Base-by-base conservation (phyloP, 371 early-diverging fungal species). In the Lichtheimia corymbifera region DNA sequence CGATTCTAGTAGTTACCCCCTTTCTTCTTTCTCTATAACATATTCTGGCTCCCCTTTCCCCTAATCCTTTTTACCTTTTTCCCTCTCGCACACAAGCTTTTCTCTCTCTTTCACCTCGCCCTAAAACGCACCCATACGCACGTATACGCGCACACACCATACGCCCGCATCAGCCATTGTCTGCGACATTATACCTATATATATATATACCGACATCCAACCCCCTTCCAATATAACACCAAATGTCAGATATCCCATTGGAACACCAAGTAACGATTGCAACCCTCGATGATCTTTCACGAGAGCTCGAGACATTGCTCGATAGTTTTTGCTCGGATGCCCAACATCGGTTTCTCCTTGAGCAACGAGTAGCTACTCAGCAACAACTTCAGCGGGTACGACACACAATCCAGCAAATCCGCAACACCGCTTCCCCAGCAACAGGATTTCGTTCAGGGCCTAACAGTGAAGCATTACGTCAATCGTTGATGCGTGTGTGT, bases 261-360 rank as follows among this genome's bases (percentile, higher is more conserved):
- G 53, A 56, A 7, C 64, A 35, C 35, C 51, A 58, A 35, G 51
- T 22, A 15, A 22, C 47, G 9, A 47, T 22, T 20, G 51, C 59
- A 15, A 55, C 57, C 17, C 44, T 20, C n/a, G 66, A 59, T 15
- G 64, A 61, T n/a, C 60, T 67, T 5, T 47, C 25, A 13, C 53
- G 54, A 35, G 68, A 67, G 43, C 64, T 67, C 17, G 47, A 67
- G 25, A 45, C 41, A 27, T 42, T 67, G 5, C 56, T 67, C 5
- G 58, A 53, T 22, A 50, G 54, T 15, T 63, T 67, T 30, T 63
- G 63, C 44, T 67, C 68, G 1, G 53, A 63, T 28, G 58, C 59
- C 4, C 68, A 67, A 49, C 68, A 63, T 49, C 54, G 54, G 47
- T 67, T 67, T 27, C 61, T 62, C 35, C 40, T 67, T 44, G 60